These are phyloP conservation scores for Yamadazyma philogaea DNA, from an alignment of 805 yeast species.

Conservation along the genomic window DNA sequence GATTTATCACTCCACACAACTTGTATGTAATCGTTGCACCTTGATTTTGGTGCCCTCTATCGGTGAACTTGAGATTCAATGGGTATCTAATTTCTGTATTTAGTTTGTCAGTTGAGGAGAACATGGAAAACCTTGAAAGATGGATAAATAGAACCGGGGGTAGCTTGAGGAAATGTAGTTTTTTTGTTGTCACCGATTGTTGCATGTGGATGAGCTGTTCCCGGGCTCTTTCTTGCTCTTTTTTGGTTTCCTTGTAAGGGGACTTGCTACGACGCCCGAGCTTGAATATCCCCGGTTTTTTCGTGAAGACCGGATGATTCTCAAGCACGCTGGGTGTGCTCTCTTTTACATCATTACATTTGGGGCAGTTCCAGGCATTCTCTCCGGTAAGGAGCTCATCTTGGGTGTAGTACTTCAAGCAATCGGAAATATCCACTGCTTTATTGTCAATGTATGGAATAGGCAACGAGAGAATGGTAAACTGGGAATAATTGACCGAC, in stretches of 20 bases:
- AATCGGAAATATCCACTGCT: constrained; percentile 52
- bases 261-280: constrained; percentile 34
- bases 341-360: constrained; percentile 41
- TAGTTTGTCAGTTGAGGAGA: constrained; percentile 52
- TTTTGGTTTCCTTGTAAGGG: constrained; percentile 29
- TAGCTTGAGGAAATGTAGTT: constrained; percentile 29
- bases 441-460: constrained; percentile 41
- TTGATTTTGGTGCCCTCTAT: constrained; percentile 19
- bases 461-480: constrained; percentile 60
- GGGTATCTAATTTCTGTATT: constrained; percentile 55
- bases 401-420: constrained; percentile 57
- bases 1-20: constrained; percentile 65
- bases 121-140: constrained; percentile 43
- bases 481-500: constrained; percentile 58
- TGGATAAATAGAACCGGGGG: constrained; percentile 41
- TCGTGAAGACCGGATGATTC: constrained; percentile 36
- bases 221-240: constrained; percentile 9
- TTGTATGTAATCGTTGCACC: constrained; percentile 45
- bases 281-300: constrained; percentile 34
- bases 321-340: constrained; percentile 21
- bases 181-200: constrained; percentile 22
- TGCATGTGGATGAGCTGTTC: constrained; percentile 10
- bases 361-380: constrained; percentile 84
- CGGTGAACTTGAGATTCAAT: constrained; percentile 46
- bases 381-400: constrained; percentile 69